Conservation (phyloP, 129 eudicot species). For the Pittosporum tobira region DNA sequence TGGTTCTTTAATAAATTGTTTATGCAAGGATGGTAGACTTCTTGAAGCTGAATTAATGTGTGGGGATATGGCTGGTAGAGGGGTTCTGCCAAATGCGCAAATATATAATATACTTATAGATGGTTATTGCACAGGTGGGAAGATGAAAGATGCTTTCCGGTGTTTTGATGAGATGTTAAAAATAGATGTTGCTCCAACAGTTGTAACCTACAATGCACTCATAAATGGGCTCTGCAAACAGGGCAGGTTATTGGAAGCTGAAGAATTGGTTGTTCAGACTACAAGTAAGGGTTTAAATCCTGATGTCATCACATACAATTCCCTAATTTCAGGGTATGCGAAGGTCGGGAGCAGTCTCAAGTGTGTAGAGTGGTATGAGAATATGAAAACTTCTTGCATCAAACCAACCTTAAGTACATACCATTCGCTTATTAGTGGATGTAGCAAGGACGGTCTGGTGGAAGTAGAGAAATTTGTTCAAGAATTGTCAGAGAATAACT, state of each 20-base stretch:
- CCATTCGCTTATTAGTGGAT: neutral
- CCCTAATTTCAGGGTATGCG: neutral
- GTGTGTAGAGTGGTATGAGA: neutral
- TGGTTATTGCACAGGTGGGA: neutral
- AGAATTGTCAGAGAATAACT: neutral
- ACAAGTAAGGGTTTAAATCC: neutral
- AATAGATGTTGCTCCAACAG: neutral
- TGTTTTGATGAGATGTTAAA: neutral
- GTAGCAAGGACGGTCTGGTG: neutral
- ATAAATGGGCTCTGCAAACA: conserved; percentile 5
- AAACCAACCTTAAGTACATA: conserved; percentile 2
- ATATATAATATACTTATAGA: conserved; percentile 1
- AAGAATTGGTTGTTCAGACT: neutral
- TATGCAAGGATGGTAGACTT: conserved; percentile 1
- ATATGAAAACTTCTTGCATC: neutral
- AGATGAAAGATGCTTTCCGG: conserved; percentile 8
- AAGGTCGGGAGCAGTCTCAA: neutral
- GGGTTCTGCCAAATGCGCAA: neutral
- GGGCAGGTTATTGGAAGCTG: conserved; percentile 2
- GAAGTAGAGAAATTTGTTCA: neutral
- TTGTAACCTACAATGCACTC: conserved; percentile 1
- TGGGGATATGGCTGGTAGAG: conserved; percentile 6
- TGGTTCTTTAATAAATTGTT: neutral
- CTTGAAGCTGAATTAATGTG: neutral
- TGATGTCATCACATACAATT: conserved; percentile 3